Evolutionary conservation across 371 early-diverging fungal species (phyloP).

Genomic region (Gilbertella persicaria): DNA sequence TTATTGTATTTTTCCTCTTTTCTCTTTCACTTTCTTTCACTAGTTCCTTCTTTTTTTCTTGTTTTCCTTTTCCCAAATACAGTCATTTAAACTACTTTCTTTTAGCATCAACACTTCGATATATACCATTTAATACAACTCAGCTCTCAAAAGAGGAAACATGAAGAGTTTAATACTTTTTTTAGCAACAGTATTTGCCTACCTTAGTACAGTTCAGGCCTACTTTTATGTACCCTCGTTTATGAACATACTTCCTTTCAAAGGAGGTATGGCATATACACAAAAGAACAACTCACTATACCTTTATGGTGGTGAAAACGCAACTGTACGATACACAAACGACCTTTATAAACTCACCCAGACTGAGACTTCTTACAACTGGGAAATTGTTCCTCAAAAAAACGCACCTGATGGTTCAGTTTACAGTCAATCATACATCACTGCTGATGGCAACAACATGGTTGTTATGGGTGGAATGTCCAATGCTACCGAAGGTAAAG

Average conservation of each 20-base stretch:
- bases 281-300: conserved; percentile 24
- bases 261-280: conserved; percentile 30
- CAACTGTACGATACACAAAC: conserved; percentile 20
- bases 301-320: conserved; percentile 37
- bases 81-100: neutral
- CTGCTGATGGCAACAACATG: conserved; percentile 18
- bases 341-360: conserved; percentile 25
- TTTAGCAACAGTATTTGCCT: neutral
- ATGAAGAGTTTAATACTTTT: conserved; percentile 13
- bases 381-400: conserved; percentile 21
- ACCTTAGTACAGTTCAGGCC: conserved; percentile 13
- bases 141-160: neutral
- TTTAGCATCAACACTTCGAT: neutral
- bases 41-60: conserved; percentile 1
- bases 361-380: conserved; percentile 14
- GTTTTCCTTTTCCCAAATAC: neutral
- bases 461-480: conserved; percentile 27
- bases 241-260: conserved; percentile 27
- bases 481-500: conserved; percentile 7
- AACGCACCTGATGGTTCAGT: conserved; percentile 21
- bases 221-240: conserved; percentile 28
- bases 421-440: conserved; percentile 24
- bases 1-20: neutral
- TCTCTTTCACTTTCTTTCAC: neutral
- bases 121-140: neutral